Evolutionary conservation across 1,284 basidiomycete species (phyloP).

Genomic region (Violaceomyces palustris): DNA sequence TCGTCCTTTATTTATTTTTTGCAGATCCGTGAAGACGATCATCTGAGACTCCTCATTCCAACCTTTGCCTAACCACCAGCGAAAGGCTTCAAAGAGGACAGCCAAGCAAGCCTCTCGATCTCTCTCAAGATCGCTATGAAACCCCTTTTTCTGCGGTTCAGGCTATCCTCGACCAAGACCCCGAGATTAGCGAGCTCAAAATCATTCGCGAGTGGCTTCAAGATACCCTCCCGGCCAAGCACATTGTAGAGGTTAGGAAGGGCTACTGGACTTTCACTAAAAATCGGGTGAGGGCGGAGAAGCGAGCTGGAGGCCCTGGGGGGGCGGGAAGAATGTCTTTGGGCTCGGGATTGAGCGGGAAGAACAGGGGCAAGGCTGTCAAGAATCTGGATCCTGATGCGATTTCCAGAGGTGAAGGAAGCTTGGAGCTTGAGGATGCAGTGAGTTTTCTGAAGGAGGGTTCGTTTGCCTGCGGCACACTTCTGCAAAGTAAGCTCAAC

Average conservation of each 20-base stretch:
- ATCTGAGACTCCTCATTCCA: too few relatives aligned
- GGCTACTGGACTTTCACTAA: slow-evolving; percentile 51
- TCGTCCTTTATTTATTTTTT: too few relatives aligned
- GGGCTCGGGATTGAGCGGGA: slow-evolving; percentile 18
- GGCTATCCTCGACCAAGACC: slow-evolving; percentile 31
- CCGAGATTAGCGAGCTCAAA: slow-evolving; percentile 45
- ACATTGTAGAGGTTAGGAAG: slow-evolving; percentile 48
- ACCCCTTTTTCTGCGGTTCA: slow-evolving; percentile 47
- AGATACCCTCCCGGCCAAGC: slow-evolving; percentile 32
- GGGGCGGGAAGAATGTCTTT: slow-evolving; percentile 13
- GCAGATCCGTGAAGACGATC: too few relatives aligned
- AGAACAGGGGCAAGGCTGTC: slow-evolving; percentile 31
- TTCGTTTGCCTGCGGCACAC: background rate
- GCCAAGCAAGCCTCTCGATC: background rate
- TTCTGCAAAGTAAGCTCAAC: too few relatives aligned
- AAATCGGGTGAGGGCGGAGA: slow-evolving; percentile 42
- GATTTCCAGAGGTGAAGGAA: slow-evolving; percentile 31
- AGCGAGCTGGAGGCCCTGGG: slow-evolving; percentile 22
- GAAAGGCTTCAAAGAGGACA: too few relatives aligned
- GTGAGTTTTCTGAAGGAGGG: background rate
- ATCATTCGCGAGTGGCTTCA: slow-evolving; percentile 51
- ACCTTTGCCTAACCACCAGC: too few relatives aligned
- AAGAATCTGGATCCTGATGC: slow-evolving; percentile 48
- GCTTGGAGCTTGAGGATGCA: slow-evolving; percentile 42
- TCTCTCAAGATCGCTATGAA: slow-evolving; percentile 43